These are phyloP conservation scores for Juglanconis juglandina DNA, from an alignment of 2,329 filamentous ascomycete genomes.

Conservation along the genomic window DNA sequence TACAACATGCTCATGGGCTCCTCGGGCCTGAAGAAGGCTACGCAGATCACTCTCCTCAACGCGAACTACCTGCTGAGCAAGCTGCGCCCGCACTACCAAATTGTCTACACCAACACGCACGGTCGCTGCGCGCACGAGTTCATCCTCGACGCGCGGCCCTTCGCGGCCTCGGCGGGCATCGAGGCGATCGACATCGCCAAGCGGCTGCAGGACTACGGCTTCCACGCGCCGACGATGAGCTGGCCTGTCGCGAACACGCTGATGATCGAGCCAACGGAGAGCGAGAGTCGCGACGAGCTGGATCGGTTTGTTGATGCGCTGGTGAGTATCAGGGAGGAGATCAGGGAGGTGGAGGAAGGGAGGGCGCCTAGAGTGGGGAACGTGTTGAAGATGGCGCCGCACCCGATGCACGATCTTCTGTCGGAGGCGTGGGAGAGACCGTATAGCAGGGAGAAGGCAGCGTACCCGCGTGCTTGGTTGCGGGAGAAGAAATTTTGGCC, in stretches of 20 bases:
- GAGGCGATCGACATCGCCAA: constrained; percentile 96
- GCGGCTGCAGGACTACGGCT: constrained; percentile 93
- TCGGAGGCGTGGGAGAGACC: constrained; percentile 74
- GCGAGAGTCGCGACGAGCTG: constrained; percentile 85
- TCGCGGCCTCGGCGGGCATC: constrained; percentile 77
- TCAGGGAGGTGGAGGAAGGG: constrained; percentile 77
- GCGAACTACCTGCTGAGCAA: constrained; percentile 94
- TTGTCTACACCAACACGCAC: constrained; percentile 88
- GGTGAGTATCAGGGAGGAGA: constrained; percentile 81
- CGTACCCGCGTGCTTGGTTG: constrained; percentile 78
- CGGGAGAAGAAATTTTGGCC: constrained; percentile 99
- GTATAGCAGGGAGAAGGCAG: constrained; percentile 78
- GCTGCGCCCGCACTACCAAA: constrained; percentile 79
- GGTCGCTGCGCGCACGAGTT: constrained; percentile 95
- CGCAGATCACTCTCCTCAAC: constrained; percentile 89
- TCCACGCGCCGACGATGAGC: constrained; percentile 96
- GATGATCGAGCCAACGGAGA: constrained; percentile 97
- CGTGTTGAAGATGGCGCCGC: constrained; percentile 84
- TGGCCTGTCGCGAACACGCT: constrained; percentile 94
- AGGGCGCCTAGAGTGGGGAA: constrained; percentile 72
- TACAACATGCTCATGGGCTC: constrained; percentile 94
- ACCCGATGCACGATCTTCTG: constrained; percentile 79
- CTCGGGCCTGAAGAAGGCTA: constrained; percentile 79
- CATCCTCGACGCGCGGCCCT: constrained; percentile 83
- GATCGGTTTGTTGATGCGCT: constrained; percentile 91